These are phyloP conservation scores for Leccinum boreale DNA, from an alignment of 768 basidiomycete genomes.

Conservation along the genomic window DNA sequence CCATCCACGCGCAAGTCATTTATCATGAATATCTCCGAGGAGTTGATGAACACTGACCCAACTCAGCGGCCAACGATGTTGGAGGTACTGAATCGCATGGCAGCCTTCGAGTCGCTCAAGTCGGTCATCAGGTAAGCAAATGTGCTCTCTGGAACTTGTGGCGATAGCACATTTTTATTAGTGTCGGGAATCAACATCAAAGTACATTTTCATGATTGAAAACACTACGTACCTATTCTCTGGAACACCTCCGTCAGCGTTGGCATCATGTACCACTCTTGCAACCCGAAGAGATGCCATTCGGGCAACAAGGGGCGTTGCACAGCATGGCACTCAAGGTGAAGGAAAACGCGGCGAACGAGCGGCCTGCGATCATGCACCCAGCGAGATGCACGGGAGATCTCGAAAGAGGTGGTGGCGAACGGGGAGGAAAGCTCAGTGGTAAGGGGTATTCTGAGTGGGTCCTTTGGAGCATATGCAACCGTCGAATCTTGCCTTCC, in stretches of 20 bases:
- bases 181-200: no score
- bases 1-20: not conserved
- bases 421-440: not conserved
- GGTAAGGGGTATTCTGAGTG: conserved; percentile 24
- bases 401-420: conserved; percentile 16
- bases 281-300: conserved; percentile 41
- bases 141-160: not conserved
- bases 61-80: not conserved
- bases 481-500: no score
- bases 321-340: conserved; percentile 70
- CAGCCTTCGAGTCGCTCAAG: conserved; percentile 44
- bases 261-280: conserved; percentile 46
- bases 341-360: conserved; percentile 62
- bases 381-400: conserved; percentile 81
- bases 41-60: not conserved
- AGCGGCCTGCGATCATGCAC: conserved; percentile 67
- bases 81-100: not conserved
- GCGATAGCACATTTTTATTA: conserved; percentile 26
- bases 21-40: not conserved
- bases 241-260: conserved; percentile 41
- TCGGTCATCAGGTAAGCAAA: conserved; percentile 57
- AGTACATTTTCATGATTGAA: no score
- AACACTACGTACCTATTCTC: conserved; percentile 43
- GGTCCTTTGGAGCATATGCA: not conserved
- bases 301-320: conserved; percentile 61